Evolutionary conservation across 2,329 filamentous ascomycete genomes (phyloP), one percentile per base, ranked within the genome.

Genomic region (Fusarium subglutinans): DNA sequence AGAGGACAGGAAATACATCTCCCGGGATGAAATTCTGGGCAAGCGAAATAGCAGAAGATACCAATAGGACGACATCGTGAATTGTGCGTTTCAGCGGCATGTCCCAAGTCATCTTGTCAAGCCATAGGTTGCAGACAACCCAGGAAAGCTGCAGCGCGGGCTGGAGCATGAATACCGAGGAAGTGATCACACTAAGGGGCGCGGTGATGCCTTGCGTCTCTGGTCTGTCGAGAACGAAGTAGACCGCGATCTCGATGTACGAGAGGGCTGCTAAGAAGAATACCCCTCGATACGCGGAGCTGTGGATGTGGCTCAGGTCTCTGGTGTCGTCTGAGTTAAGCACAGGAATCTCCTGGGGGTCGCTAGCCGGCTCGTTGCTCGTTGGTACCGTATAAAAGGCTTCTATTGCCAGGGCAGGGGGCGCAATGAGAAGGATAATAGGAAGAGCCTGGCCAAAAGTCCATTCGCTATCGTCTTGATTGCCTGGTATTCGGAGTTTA

Each of bases 371-470:
- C n/a, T n/a, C n/a, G n/a, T n/a, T 41, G 8, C 13, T n/a, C 18
- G 44, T 14, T 26, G 20, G 10, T 13, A 8, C 8, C 17, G 7
- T 33, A 6, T 8, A 18, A 2, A 33, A 22, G 18, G 12, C 2
- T 30, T 56, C 53, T 12, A 24, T 41, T 4, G 54, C 22, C 5
- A n/a, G 3, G 8, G 37, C 41, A 2, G 55, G 13, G 0, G 66
- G 69, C 0, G 48, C 65, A 6, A 58, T 2, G 3, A 66, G 37
- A 6, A 71, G 28, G 6, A 71, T 28, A 0, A 69, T 6, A 2
- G 69, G 66, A 4, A 71, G 41, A 20, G 58, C 1, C 18, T 71
- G 66, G 1, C 69, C 66, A n/a, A 71, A 71, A 0, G 41, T 54
- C 69, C 60, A 71, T 13, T 69, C 7, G 14, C 26, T 38, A 2